phyloP scores from a whole-genome alignment of 148 eudicot species.

The Amaranthus palmeri region DNA sequence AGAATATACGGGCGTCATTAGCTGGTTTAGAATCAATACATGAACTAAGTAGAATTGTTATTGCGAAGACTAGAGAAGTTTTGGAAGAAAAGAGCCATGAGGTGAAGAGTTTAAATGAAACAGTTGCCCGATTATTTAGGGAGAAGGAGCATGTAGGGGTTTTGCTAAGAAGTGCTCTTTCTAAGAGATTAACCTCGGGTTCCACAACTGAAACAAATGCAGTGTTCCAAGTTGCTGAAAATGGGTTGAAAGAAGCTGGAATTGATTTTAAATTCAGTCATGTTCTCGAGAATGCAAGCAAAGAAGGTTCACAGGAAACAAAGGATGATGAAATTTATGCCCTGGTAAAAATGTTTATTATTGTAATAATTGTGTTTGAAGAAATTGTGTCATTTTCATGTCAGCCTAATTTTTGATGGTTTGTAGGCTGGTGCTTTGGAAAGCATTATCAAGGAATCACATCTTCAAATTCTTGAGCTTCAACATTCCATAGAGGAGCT shows the following conservation, averaged over 20 bases:
- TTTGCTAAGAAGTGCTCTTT: constrained; percentile 78
- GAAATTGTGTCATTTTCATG: not conserved
- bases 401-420: constrained; percentile 18
- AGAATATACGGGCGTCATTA: constrained; percentile 75
- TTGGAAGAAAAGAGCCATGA: constrained; percentile 66
- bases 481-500: constrained; percentile 81
- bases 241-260: constrained; percentile 78
- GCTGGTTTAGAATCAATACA: constrained; percentile 80
- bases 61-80: constrained; percentile 50
- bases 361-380: not conserved
- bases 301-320: constrained; percentile 37
- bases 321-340: constrained; percentile 86
- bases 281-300: constrained; percentile 40
- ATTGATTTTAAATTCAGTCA: constrained; percentile 62
- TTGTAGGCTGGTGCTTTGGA: constrained; percentile 95
- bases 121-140: constrained; percentile 60
- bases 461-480: constrained; percentile 84
- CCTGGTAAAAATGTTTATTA: constrained; percentile 46
- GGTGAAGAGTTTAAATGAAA: constrained; percentile 71
- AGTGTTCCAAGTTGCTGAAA: constrained; percentile 82
- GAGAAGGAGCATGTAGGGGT: constrained; percentile 95
- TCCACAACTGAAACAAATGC: constrained; percentile 60
- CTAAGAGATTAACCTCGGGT: constrained; percentile 55
- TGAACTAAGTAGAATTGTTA: constrained; percentile 56
- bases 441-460: constrained; percentile 81